phyloP scores from a whole-genome alignment of 306 rosid species.

The Rubus parviflorus region DNA sequence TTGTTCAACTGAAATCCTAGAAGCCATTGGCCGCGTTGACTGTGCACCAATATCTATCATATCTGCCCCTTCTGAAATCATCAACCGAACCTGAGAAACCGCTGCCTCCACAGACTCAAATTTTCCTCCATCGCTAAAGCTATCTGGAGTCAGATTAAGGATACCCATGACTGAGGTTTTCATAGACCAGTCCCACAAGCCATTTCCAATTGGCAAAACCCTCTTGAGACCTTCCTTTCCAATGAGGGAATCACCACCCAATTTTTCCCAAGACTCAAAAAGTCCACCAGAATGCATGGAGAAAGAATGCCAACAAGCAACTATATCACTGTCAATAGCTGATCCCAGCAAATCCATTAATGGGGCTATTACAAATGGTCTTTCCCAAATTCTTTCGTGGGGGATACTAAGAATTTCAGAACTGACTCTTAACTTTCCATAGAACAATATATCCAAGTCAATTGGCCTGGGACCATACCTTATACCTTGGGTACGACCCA shows the following conservation, averaged over 20 bases:
- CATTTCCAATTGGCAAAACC: slow-evolving; percentile 67
- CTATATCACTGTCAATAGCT: slow-evolving; percentile 57
- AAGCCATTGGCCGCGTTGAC: slow-evolving; percentile 79
- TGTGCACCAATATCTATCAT: slow-evolving; percentile 92
- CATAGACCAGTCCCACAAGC: slow-evolving; percentile 68
- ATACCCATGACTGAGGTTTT: slow-evolving; percentile 77
- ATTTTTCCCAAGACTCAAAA: slow-evolving; percentile 58
- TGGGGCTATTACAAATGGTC: slow-evolving; percentile 94
- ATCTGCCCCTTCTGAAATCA: slow-evolving; percentile 84
- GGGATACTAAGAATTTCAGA: slow-evolving; percentile 72
- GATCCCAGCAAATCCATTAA: slow-evolving; percentile 78
- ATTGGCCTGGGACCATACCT: slow-evolving; percentile 95
- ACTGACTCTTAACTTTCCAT: slow-evolving; percentile 63
- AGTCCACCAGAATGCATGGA: slow-evolving; percentile 62
- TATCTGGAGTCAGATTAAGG: slow-evolving; percentile 92
- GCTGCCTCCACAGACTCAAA: slow-evolving; percentile 63
- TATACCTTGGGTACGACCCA: slow-evolving; percentile 72
- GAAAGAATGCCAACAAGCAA: slow-evolving; percentile 78
- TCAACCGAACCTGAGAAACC: slow-evolving; percentile 67
- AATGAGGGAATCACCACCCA: slow-evolving; percentile 76
- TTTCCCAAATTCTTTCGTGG: slow-evolving; percentile 93
- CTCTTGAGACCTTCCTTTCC: slow-evolving; percentile 82
- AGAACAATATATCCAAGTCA: slow-evolving; percentile 86
- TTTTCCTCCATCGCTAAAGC: slow-evolving; percentile 88
- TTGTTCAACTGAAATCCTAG: slow-evolving; percentile 63